Conservation (phyloP, 1,284 basidiomycete species). For the Inonotus obliquus region DNA sequence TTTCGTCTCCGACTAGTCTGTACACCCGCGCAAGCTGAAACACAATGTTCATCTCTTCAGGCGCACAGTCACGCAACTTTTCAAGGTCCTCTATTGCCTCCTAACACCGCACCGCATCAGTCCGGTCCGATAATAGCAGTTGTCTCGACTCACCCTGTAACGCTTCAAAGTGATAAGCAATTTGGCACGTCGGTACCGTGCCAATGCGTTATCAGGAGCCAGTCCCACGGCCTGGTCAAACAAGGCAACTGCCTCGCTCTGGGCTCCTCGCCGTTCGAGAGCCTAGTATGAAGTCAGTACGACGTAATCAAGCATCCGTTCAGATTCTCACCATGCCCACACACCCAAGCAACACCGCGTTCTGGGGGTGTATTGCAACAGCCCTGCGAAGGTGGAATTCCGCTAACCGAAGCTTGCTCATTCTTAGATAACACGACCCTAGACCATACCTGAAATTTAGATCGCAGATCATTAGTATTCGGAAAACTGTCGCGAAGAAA, state of each 20-base stretch:
- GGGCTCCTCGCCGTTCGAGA: slow-evolving; percentile 75
- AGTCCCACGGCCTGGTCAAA: slow-evolving; percentile 76
- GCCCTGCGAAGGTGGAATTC: slow-evolving; percentile 94
- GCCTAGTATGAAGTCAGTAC: slow-evolving; percentile 43
- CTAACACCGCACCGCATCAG: slow-evolving; percentile 34
- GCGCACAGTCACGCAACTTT: slow-evolving; percentile 71
- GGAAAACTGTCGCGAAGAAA: not conserved
- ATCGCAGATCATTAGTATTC: slow-evolving; percentile 10
- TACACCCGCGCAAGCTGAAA: slow-evolving; percentile 94
- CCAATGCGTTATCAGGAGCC: slow-evolving; percentile 81
- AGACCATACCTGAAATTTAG: slow-evolving; percentile 79
- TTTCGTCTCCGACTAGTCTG: slow-evolving; percentile 69
- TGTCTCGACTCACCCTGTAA: slow-evolving; percentile 62
- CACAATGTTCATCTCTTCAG: slow-evolving; percentile 91
- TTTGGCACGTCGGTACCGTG: slow-evolving; percentile 86
- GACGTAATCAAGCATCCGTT: slow-evolving; percentile 9
- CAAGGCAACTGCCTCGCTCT: slow-evolving; percentile 64
- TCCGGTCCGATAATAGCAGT: slow-evolving; percentile 18
- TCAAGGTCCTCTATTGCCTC: slow-evolving; percentile 77
- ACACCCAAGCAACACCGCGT: slow-evolving; percentile 86
- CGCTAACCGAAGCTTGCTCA: slow-evolving; percentile 85
- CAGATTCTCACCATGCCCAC: slow-evolving; percentile 75
- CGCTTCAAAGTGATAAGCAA: slow-evolving; percentile 79
- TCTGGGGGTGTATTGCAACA: slow-evolving; percentile 84
- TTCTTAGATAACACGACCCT: slow-evolving; percentile 88